These are phyloP conservation scores for Boletellus ananiceps DNA, from an alignment of 768 basidiomycete species.

Conservation along the genomic window DNA sequence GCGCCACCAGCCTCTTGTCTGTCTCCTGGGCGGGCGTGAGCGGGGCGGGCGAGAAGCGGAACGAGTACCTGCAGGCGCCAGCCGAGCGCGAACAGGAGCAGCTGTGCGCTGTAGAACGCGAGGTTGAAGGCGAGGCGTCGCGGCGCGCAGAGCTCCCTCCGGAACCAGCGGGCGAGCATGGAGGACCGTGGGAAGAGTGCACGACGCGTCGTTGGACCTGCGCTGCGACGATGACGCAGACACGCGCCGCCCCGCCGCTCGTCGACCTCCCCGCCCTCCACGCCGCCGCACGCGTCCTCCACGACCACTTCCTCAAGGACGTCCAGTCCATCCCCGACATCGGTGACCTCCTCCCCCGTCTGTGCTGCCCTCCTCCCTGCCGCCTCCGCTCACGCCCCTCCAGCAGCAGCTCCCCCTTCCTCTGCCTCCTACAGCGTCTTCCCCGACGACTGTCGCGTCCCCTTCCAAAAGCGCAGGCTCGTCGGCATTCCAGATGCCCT, in stretches of 20 bases:
- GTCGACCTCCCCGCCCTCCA: conserved; percentile 62
- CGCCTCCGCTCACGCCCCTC: conserved; percentile 7
- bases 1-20: conserved; percentile 59
- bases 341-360: conserved; percentile 64
- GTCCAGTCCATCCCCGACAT: conserved; percentile 70
- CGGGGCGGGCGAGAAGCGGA: background rate
- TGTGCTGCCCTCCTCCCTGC: conserved; percentile 18
- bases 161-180: conserved; percentile 50
- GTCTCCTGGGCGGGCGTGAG: conserved; percentile 40
- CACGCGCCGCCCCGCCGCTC: conserved; percentile 18
- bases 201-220: background rate
- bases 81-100: conserved; percentile 76
- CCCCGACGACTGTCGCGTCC: conserved; percentile 72
- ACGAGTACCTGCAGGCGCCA: conserved; percentile 72
- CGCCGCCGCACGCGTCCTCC: conserved; percentile 61
- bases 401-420: conserved; percentile 60
- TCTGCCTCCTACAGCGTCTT: conserved; percentile 78
- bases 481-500: conserved; percentile 74
- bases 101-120: conserved; percentile 76
- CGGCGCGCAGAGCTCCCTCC: conserved; percentile 59
- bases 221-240: conserved; percentile 14
- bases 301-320: conserved; percentile 70
- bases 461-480: conserved; percentile 74
- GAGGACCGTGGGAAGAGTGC: background rate
- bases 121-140: conserved; percentile 69